Evolutionary conservation across 139 green algal genomes (phyloP).

Genomic region (Auxenochlorella pyrenoidosa): DNA sequence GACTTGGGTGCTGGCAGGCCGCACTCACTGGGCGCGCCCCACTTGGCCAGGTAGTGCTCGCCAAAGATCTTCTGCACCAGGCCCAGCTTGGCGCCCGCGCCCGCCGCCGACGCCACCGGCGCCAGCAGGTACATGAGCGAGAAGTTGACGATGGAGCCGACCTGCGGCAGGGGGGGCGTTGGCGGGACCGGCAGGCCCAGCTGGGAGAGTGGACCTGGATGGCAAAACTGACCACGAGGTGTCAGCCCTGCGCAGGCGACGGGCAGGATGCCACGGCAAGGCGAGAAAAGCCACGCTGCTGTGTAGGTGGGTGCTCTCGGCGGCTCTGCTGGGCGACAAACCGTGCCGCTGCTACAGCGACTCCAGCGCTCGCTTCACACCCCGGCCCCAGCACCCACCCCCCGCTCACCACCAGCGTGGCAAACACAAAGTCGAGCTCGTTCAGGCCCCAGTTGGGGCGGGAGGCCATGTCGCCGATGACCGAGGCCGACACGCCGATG

Average conservation of each 20-base stretch:
- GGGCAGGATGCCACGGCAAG: neutral
- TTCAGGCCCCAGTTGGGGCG: conserved; percentile 96
- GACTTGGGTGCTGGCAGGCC: neutral
- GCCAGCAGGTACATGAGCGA: conserved; percentile 94
- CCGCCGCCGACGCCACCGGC: conserved; percentile 66
- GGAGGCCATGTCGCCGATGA: conserved; percentile 94
- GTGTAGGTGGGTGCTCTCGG: too few relatives aligned
- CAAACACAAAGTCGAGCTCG: conserved; percentile 99
- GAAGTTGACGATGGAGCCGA: conserved; percentile 98
- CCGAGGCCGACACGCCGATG: conserved; percentile 91
- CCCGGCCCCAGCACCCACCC: too few relatives aligned
- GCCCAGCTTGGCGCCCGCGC: conserved; percentile 40
- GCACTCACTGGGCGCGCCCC: conserved; percentile 63
- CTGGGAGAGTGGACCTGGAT: too few relatives aligned
- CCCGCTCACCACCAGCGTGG: conserved; percentile 81
- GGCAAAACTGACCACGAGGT: too few relatives aligned
- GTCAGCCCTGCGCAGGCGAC: neutral
- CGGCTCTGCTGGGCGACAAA: too few relatives aligned
- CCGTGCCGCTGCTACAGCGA: too few relatives aligned
- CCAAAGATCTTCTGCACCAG: conserved; percentile 72
- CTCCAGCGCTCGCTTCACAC: too few relatives aligned
- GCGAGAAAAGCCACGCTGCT: neutral
- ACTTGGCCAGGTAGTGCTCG: conserved; percentile 72
- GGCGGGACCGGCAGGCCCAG: neutral
- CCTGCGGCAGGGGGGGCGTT: conserved; percentile 35